Conservation (phyloP, 208 protist genomes). For the Leptomonas seymouri region DNA sequence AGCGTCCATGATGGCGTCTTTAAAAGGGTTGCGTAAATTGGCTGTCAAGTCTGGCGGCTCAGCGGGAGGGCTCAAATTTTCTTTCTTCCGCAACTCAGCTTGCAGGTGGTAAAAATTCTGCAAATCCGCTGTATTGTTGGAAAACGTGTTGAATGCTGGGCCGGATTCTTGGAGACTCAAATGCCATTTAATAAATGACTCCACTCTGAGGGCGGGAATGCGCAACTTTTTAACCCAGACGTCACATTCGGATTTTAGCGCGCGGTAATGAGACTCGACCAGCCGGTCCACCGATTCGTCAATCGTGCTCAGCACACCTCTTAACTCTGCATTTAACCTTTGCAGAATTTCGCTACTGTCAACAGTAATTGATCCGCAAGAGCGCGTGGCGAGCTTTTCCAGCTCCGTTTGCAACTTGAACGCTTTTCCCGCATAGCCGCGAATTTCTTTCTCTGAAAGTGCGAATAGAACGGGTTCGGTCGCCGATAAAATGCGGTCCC, state of each 20-base stretch:
- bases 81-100: constrained; percentile 45
- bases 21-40: constrained; percentile 40
- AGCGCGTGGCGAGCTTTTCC: constrained; percentile 41
- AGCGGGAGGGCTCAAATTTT: neutral
- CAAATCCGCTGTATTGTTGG: constrained; percentile 40
- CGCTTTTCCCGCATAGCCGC: constrained; percentile 38
- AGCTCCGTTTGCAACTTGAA: constrained; percentile 51
- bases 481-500: constrained; percentile 20
- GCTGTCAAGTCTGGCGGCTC: constrained; percentile 32
- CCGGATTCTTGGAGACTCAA: constrained; percentile 40
- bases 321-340: constrained; percentile 32
- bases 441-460: constrained; percentile 51
- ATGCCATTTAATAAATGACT: constrained; percentile 54
- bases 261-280: constrained; percentile 30
- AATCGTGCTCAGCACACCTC: constrained; percentile 44
- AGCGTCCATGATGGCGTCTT: constrained; percentile 37
- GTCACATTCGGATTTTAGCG: constrained; percentile 36
- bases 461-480: constrained; percentile 11
- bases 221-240: constrained; percentile 40
- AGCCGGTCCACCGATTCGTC: constrained; percentile 36
- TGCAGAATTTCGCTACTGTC: constrained; percentile 37
- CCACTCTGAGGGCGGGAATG: constrained; percentile 37
- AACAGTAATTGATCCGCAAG: constrained; percentile 47
- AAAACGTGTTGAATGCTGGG: constrained; percentile 37
- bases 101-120: constrained; percentile 51